Evolutionary conservation across 768 basidiomycete genomes (phyloP).

Genomic region (Grammothele lineata): DNA sequence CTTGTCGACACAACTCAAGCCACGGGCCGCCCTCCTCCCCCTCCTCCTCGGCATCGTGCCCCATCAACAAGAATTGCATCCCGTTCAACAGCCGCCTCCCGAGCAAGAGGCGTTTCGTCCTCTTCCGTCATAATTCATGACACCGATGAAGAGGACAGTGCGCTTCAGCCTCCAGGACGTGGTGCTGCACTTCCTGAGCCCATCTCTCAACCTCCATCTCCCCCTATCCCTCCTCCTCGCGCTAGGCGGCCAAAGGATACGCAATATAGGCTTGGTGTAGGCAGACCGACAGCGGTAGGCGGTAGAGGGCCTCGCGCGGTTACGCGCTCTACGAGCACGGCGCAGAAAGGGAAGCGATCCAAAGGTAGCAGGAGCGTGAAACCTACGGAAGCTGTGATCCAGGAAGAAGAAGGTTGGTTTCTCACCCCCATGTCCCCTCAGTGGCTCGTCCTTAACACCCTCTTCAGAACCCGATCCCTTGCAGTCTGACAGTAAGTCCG

Average conservation of each 20-base stretch:
- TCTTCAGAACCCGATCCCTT: slow-evolving; percentile 8
- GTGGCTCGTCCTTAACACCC: neutral
- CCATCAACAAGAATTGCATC: slow-evolving; percentile 31
- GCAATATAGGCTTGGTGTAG: slow-evolving; percentile 67
- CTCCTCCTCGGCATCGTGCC: slow-evolving; percentile 23
- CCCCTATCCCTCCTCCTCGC: slow-evolving; percentile 31
- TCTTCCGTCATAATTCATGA: slow-evolving; percentile 35
- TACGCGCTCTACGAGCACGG: slow-evolving; percentile 54
- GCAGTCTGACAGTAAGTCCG: slow-evolving; percentile 1
- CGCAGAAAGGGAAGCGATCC: slow-evolving; percentile 40
- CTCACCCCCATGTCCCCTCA: neutral
- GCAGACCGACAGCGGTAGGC: slow-evolving; percentile 61
- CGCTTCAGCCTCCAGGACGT: slow-evolving; percentile 16
- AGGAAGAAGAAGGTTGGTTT: slow-evolving; percentile 34
- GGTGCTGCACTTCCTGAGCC: slow-evolving; percentile 1
- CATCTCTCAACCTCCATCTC: slow-evolving; percentile 12
- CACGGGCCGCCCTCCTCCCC: slow-evolving; percentile 18
- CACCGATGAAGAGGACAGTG: slow-evolving; percentile 43
- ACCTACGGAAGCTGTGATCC: slow-evolving; percentile 52
- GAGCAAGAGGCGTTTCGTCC: slow-evolving; percentile 27
- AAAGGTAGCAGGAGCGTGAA: slow-evolving; percentile 49
- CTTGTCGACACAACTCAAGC: slow-evolving; percentile 46
- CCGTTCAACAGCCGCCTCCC: slow-evolving; percentile 20
- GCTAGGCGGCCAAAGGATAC: slow-evolving; percentile 70
- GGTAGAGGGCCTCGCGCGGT: slow-evolving; percentile 62